Base-by-base conservation (phyloP, 805 yeast genomes). In the Saccharomycopsis schoenii region DNA sequence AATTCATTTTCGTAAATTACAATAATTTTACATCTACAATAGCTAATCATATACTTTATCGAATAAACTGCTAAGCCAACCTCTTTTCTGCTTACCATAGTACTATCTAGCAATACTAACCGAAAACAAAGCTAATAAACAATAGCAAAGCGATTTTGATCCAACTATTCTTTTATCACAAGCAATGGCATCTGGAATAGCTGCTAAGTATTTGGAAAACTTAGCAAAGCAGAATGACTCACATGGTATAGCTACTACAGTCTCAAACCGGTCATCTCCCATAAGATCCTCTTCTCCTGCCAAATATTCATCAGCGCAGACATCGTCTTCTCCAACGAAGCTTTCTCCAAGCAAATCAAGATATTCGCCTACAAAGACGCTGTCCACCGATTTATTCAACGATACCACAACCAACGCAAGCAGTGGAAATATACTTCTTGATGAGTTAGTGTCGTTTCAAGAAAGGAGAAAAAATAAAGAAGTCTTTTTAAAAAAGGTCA, bases 331-430 rank as follows among this genome's bases (percentile, higher is more conserved):
- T 9, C 54, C 55, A 12, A 56, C n/a, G 24, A 60, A 43, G 24
- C 63, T 71, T 4, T 67, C 70, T 1, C 58, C 66, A 55, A 61
- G 66, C 1, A 68, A 67, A 54, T 52, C n/a, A 10, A 43, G 56
- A 17, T 42, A 25, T 41, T 41, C 47, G 10, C 21, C 47, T 41
- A 47, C 29, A 24, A 55, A 36, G n/a, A 4, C 43, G 15, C 11
- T 17, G 9, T 21, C 43, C 4, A 4, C 47, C 3, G 34, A 47
- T 10, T 5, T 24, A 21, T 47, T n/a, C 39, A 40, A 47, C 11
- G 62, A 60, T 15, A 36, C 50, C 9, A 40, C 42, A 15, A 12
- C 41, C 10, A 24, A 21, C 12, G 25, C 34, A 21, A 41, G 54
- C 4, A 39, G 55, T 25, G 50, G 52, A 5, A 25, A n/a, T 4